Evolutionary conservation across 768 basidiomycete genomes (phyloP).

Genomic region (Mycena haematopus): DNA sequence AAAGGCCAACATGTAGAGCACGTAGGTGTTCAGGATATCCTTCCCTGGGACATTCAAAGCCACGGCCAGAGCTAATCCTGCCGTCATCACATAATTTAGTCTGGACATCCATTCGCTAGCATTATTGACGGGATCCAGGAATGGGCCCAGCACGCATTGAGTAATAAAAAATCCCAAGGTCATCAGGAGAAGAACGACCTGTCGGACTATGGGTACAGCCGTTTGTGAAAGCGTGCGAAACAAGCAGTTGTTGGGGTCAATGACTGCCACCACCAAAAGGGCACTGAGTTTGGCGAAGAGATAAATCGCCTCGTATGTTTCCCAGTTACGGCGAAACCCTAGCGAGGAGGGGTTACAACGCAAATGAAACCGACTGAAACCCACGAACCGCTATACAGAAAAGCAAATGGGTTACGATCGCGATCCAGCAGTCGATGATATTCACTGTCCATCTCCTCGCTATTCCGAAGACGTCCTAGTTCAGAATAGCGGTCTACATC

Average conservation of each 20-base stretch:
- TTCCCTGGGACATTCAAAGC: conserved; percentile 63
- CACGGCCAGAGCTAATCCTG: conserved; percentile 67
- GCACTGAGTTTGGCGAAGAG: conserved; percentile 76
- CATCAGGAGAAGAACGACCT: conserved; percentile 62
- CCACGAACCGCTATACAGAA: conserved; percentile 70
- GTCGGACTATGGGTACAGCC: conserved; percentile 62
- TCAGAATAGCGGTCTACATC: conserved; percentile 72
- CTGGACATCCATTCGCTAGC: conserved; percentile 79
- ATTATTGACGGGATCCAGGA: conserved; percentile 74
- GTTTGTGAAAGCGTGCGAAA: conserved; percentile 63
- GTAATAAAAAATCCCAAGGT: conserved; percentile 65
- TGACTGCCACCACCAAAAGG: conserved; percentile 67
- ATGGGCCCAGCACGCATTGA: conserved; percentile 68
- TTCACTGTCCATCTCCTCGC: conserved; percentile 67
- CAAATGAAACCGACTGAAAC: background rate
- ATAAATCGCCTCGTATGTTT: conserved; percentile 66
- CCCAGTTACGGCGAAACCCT: conserved; percentile 79
- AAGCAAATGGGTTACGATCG: conserved; percentile 72
- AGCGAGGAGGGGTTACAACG: conserved; percentile 6
- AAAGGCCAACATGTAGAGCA: conserved; percentile 67
- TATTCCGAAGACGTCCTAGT: conserved; percentile 65
- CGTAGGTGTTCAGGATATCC: conserved; percentile 61
- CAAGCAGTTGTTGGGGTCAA: conserved; percentile 76
- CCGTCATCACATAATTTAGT: conserved; percentile 71
- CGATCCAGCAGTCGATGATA: conserved; percentile 69